Percentiles rank a stretch among this genome's conserved stretches.
phyloP scores from a whole-genome alignment of 768 basidiomycete genomes.

The Daedaleopsis nitida region DNA sequence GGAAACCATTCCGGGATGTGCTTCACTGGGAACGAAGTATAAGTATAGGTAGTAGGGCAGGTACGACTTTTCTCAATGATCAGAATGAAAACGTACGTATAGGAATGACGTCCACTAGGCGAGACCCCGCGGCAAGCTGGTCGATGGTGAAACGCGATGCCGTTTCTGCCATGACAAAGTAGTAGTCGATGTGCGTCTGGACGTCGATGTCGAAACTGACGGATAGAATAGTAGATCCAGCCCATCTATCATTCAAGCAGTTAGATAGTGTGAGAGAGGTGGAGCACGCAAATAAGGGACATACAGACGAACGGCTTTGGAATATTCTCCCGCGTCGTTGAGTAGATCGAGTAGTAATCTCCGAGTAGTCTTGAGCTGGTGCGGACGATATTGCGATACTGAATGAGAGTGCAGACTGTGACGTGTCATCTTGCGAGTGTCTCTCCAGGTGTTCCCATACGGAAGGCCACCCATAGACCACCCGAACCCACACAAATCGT shows the following conservation, averaged over 20 bases:
- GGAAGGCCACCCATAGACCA: conserved; percentile 39
- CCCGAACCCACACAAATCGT: conserved; percentile 30
- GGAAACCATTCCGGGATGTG: conserved; percentile 27
- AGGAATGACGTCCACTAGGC: conserved; percentile 41
- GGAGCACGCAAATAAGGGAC: conserved; percentile 11
- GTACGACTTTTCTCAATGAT: not conserved
- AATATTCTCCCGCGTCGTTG: conserved; percentile 32
- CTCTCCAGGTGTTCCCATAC: conserved; percentile 42
- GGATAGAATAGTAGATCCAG: conserved; percentile 39
- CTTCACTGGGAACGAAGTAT: not conserved
- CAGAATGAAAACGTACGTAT: conserved; percentile 17
- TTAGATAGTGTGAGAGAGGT: not conserved
- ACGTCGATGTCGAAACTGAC: conserved; percentile 49
- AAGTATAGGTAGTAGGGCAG: not conserved
- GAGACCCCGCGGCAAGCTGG: conserved; percentile 40
- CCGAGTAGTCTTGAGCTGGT: conserved; percentile 29
- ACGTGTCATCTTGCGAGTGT: conserved; percentile 40
- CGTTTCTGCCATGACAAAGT: conserved; percentile 39
- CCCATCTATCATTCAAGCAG: conserved; percentile 29
- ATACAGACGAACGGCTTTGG: conserved; percentile 36
- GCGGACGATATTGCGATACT: conserved; percentile 31
- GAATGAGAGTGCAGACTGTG: conserved; percentile 39
- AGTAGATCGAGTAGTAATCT: conserved; percentile 33
- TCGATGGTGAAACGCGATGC: conserved; percentile 33
- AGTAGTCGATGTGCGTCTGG: conserved; percentile 40